A percentile compares a stretch with the other conserved stretches of the same genome.
These are phyloP conservation scores for Cutaneotrichosporon arboriforme DNA, from an alignment of 1,284 basidiomycete species.

Conservation along the genomic window DNA sequence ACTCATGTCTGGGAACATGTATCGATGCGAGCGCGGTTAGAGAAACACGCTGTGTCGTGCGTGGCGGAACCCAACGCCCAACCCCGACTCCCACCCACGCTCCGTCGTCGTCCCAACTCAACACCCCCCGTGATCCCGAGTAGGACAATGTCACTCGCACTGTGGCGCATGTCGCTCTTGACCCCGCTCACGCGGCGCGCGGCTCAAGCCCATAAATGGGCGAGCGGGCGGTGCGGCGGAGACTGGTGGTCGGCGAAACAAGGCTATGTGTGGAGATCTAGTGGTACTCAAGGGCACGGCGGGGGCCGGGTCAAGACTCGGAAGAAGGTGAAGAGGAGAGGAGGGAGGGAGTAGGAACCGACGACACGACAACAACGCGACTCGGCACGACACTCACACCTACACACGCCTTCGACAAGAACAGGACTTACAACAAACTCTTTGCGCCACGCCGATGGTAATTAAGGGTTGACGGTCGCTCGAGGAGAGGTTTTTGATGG, in stretches of 20 bases:
- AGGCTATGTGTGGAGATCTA: background rate
- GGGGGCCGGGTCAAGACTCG: background rate
- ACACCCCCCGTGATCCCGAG: conserved; percentile 1
- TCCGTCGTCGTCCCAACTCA: background rate
- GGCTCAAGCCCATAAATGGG: conserved; percentile 20
- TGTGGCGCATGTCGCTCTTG: conserved; percentile 8
- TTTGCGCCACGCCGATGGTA: no score
- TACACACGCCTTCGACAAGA: no score
- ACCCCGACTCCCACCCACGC: background rate
- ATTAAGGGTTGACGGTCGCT: background rate
- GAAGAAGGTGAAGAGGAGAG: background rate
- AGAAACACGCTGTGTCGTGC: no score
- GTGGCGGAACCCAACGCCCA: no score
- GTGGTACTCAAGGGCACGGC: conserved; percentile 2
- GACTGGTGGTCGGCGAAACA: conserved; percentile 16
- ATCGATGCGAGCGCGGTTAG: no score
- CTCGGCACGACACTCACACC: background rate
- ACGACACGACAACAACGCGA: no score
- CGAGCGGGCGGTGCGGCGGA: conserved; percentile 24
- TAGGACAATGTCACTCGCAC: background rate
- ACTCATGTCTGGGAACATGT: no score
- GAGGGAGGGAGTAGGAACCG: background rate
- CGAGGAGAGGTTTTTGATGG: background rate
- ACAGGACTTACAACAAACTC: no score
- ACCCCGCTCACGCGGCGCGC: conserved; percentile 25